These are phyloP conservation scores for Phytophthora pinifolia DNA, from an alignment of 352 stramenopile species.

Conservation along the genomic window DNA sequence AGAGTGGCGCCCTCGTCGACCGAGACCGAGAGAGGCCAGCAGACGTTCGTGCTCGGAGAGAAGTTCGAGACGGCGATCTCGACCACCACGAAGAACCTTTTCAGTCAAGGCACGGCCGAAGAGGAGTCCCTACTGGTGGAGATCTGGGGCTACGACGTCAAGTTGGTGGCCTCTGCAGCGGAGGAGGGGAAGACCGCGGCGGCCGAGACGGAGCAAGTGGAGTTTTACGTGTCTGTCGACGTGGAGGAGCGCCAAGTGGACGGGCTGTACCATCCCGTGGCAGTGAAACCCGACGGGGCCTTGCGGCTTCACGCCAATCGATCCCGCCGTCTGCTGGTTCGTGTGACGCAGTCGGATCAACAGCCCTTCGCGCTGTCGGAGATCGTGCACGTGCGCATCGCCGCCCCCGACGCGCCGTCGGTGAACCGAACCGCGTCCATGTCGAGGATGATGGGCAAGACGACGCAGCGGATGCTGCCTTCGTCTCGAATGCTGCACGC, in stretches of 20 bases:
- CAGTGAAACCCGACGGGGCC: slow-evolving; percentile 67
- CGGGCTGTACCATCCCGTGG: slow-evolving; percentile 64
- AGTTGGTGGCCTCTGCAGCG: neutral
- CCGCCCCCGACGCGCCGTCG: slow-evolving; percentile 28
- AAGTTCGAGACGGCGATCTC: slow-evolving; percentile 24
- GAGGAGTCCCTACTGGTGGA: slow-evolving; percentile 53
- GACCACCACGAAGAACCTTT: slow-evolving; percentile 21
- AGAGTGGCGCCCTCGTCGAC: slow-evolving; percentile 5
- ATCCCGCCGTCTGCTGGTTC: slow-evolving; percentile 53
- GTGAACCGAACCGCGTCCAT: slow-evolving; percentile 32
- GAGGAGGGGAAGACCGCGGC: neutral
- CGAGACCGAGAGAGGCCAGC: neutral
- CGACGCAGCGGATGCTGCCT: slow-evolving; percentile 41
- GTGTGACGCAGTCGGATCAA: slow-evolving; percentile 70
- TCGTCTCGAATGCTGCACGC: slow-evolving; percentile 29
- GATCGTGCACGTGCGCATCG: slow-evolving; percentile 50
- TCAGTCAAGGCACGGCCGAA: slow-evolving; percentile 8
- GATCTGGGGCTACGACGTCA: slow-evolving; percentile 57
- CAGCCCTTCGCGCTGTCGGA: slow-evolving; percentile 45
- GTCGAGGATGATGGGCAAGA: slow-evolving; percentile 41
- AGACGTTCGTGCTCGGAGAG: slow-evolving; percentile 28
- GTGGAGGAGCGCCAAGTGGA: slow-evolving; percentile 69
- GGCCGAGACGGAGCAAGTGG: slow-evolving; percentile 26
- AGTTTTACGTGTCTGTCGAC: slow-evolving; percentile 76
- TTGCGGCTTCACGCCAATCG: slow-evolving; percentile 66